Conservation (phyloP, 192 early-diverging fungal genomes). For the Lunasporangiospora selenospora region DNA sequence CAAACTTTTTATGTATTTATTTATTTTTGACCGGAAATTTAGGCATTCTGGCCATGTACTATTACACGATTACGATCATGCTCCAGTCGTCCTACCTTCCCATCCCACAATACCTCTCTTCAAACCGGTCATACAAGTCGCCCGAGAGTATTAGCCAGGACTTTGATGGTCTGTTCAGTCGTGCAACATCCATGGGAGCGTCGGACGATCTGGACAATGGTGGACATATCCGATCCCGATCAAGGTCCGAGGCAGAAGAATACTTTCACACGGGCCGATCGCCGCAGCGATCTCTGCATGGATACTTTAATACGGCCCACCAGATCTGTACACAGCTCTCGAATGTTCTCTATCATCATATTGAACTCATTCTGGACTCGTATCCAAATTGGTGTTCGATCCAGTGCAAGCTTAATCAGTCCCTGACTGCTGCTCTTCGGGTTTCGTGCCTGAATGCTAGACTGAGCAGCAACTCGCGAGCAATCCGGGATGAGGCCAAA, state of each 20-base stretch:
- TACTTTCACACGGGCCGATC: not conserved
- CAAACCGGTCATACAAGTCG: conserved; percentile 17
- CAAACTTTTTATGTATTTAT: not conserved
- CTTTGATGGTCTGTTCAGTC: conserved; percentile 33
- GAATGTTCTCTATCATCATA: conserved; percentile 19
- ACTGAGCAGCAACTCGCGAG: not conserved
- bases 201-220: conserved; percentile 18
- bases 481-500: conserved; percentile 10
- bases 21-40: not conserved
- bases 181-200: not conserved
- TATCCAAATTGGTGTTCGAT: conserved; percentile 30
- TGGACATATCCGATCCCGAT: not conserved
- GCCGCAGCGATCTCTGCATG: not conserved
- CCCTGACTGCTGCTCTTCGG: conserved; percentile 13
- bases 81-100: conserved; percentile 30
- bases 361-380: conserved; percentile 30
- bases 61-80: conserved; percentile 36
- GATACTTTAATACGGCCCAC: conserved; percentile 21
- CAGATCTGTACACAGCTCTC: conserved; percentile 22
- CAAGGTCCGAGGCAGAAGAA: conserved; percentile 9
- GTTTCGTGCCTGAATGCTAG: conserved; percentile 16
- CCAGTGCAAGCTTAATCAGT: conserved; percentile 30
- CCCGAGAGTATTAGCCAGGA: conserved; percentile 34
- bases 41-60: conserved; percentile 14
- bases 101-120: not conserved